Evolutionary conservation across 2,329 filamentous ascomycete species (phyloP).

Genomic region (Microascus cirrosus): DNA sequence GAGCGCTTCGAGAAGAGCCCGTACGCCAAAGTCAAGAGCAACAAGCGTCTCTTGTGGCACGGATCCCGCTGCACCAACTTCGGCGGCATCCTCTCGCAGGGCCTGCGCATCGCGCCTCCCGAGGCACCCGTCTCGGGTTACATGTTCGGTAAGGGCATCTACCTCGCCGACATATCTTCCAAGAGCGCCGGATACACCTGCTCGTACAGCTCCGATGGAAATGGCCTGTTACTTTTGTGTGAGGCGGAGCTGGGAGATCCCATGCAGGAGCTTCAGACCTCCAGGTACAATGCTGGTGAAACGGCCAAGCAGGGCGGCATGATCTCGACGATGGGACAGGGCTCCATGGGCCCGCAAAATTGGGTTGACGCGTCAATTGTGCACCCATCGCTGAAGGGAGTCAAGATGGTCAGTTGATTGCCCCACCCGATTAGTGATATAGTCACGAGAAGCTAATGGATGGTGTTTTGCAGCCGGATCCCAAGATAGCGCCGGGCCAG

Average conservation of each 20-base stretch:
- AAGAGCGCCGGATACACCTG: constrained; percentile 76
- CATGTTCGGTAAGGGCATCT: constrained; percentile 88
- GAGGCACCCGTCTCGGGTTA: constrained; percentile 72
- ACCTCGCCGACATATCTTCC: constrained; percentile 73
- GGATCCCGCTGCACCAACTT: constrained; percentile 77
- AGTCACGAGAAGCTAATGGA: background rate
- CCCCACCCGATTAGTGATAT: background rate
- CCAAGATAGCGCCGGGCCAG: constrained; percentile 27
- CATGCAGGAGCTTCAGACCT: constrained; percentile 48
- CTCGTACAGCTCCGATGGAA: constrained; percentile 47
- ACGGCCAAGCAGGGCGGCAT: constrained; percentile 48
- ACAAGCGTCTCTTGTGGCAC: constrained; percentile 77
- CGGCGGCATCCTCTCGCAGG: constrained; percentile 77
- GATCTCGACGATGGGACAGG: constrained; percentile 61
- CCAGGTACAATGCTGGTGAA: constrained; percentile 53
- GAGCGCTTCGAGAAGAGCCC: constrained; percentile 52
- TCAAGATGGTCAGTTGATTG: constrained; percentile 50
- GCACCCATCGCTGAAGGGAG: constrained; percentile 52
- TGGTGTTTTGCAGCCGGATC: constrained; percentile 33
- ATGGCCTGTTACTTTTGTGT: constrained; percentile 68
- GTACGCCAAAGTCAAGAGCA: constrained; percentile 42
- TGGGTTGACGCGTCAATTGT: constrained; percentile 70
- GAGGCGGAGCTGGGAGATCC: constrained; percentile 68
- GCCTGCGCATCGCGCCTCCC: constrained; percentile 78
- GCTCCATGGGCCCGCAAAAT: constrained; percentile 46